phyloP scores from a whole-genome alignment of 805 yeast genomes.

The Blastobotrys peoriensis region DNA sequence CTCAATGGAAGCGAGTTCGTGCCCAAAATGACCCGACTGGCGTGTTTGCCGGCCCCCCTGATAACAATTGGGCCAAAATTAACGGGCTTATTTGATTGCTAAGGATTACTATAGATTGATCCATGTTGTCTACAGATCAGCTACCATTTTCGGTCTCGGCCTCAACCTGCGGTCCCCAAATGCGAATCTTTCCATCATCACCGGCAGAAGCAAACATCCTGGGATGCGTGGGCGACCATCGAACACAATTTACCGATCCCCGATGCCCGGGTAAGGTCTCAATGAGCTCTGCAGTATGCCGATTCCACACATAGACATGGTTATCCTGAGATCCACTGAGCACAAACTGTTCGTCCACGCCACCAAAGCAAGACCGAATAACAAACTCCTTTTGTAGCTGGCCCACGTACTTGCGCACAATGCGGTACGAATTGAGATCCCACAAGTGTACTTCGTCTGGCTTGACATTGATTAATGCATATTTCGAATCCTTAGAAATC shows the following conservation, averaged over 20 bases:
- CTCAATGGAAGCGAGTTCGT: slow-evolving; percentile 56
- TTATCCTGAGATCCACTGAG: slow-evolving; percentile 86
- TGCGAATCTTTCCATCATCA: slow-evolving; percentile 66
- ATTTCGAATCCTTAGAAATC: slow-evolving; percentile 49
- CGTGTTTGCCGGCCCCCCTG: slow-evolving; percentile 56
- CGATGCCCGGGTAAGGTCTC: slow-evolving; percentile 56
- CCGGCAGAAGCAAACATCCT: slow-evolving; percentile 75
- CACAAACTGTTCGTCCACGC: slow-evolving; percentile 59
- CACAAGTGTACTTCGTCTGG: slow-evolving; percentile 78
- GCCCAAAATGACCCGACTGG: slow-evolving; percentile 71
- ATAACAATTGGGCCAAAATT: slow-evolving; percentile 71
- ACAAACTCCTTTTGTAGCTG: slow-evolving; percentile 65
- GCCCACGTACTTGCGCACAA: slow-evolving; percentile 63
- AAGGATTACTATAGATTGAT: background rate
- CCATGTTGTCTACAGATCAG: background rate
- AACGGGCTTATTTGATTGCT: slow-evolving; percentile 46
- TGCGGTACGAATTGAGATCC: slow-evolving; percentile 56
- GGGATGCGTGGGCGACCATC: slow-evolving; percentile 53
- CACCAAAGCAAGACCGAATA: slow-evolving; percentile 73
- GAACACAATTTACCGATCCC: slow-evolving; percentile 68
- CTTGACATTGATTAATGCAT: slow-evolving; percentile 56
- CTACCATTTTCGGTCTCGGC: background rate
- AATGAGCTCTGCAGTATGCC: slow-evolving; percentile 60
- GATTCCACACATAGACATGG: slow-evolving; percentile 70
- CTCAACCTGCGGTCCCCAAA: slow-evolving; percentile 29